phyloP scores from a whole-genome alignment of 306 rosid genomes.

The Cercis canadensis region DNA sequence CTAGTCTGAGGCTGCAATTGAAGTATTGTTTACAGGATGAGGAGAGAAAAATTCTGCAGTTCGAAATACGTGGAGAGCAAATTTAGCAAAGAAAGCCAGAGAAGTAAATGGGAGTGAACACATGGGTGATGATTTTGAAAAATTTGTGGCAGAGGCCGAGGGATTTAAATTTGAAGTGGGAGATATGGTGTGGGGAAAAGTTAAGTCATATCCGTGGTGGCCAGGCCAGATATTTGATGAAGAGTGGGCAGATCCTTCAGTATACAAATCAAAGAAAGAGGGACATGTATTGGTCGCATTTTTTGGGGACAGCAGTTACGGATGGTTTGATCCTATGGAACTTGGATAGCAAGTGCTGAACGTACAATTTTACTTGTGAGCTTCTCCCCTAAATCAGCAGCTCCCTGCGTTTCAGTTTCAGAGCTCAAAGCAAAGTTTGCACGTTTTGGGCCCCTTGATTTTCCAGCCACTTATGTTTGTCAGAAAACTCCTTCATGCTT shows the following conservation, averaged over 20 bases:
- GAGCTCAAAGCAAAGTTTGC: slow-evolving; percentile 20
- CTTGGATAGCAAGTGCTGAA: neutral
- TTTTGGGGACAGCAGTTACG: slow-evolving; percentile 27
- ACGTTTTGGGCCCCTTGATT: slow-evolving; percentile 15
- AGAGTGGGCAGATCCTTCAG: slow-evolving; percentile 6
- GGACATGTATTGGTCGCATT: slow-evolving; percentile 27
- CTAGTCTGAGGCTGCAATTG: neutral
- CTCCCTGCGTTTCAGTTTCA: slow-evolving; percentile 4
- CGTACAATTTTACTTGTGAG: slow-evolving; percentile 9
- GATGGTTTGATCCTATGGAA: slow-evolving; percentile 20
- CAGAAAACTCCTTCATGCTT: slow-evolving; percentile 3
- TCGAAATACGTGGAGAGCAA: no score
- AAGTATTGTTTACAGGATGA: neutral
- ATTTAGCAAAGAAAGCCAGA: neutral
- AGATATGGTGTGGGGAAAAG: slow-evolving; percentile 34
- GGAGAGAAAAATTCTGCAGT: neutral
- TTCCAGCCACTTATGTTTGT: neutral
- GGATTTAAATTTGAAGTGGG: slow-evolving; percentile 26
- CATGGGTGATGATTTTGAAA: neutral
- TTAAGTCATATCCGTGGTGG: slow-evolving; percentile 27
- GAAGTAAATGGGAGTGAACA: neutral
- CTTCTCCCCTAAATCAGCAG: neutral
- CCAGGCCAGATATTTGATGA: slow-evolving; percentile 21
- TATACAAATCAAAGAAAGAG: slow-evolving; percentile 14
- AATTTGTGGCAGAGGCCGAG: no score